Evolutionary conservation across 2,329 filamentous ascomycete genomes (phyloP), one percentile per base, ranked within the genome.

Genomic region (Fusarium longipes): DNA sequence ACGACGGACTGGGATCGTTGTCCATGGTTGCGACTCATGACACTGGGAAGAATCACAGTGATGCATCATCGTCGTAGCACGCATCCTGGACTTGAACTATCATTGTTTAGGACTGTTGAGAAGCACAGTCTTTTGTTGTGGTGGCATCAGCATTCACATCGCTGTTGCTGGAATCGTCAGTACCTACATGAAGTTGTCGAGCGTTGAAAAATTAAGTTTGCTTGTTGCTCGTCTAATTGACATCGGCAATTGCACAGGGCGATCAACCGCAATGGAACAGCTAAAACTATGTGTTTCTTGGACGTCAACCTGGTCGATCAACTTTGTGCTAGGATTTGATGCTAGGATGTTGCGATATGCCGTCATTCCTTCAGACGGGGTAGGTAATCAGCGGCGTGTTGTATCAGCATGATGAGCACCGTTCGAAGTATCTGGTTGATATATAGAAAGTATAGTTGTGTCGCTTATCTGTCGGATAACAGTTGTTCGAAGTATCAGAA

Each of bases 21-120:
- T 52, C 49, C 55, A 36, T 48, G 24, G 32, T 35, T 62, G 35
- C 51, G 65, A 68, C 47, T 67, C 60, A 50, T 64, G 64, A 44
- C 53, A 33, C 39, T 40, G 11, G 33, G 15, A 57, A 40, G 42
- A 29, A 20, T 30, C 18, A 48, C 47, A 45, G 24, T 42, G 63
- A 67, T 59, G 38, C 42, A 67, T 44, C 25, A 15, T 30, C n/a
- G 40, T 48, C 22, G 25, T 20, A 25, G 35, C 38, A 56, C 39
- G 22, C 39, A 64, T 33, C 29, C 25, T 35, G 27, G 39, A 25
- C 25, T 24, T 30, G 53, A 63, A 52, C 42, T 39, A 64, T 67
- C 36, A 36, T 67, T 39, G 35, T 50, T 51, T 51, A 40, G 52
- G 39, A 56, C 33, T 61, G 32, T 57, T 61, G 40, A 38, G 59